A percentile compares a stretch with the other conserved stretches of the same genome.
Evolutionary conservation across 805 yeast species (phyloP).

Genomic region (Starmerella bombicola): DNA sequence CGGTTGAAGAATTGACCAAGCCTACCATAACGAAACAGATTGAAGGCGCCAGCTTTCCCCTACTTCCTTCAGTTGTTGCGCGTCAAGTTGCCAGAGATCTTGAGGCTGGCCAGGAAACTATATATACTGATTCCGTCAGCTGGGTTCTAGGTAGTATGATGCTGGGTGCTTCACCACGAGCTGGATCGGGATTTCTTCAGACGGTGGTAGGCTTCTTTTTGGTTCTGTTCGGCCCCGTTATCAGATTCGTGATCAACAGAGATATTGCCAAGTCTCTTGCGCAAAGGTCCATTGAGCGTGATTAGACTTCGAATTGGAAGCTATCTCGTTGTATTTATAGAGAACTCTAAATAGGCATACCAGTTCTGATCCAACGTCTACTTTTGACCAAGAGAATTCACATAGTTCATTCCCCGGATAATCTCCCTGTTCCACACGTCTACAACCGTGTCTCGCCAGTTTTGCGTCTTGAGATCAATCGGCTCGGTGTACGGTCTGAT

Average conservation of each 20-base stretch:
- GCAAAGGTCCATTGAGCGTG: too few species aligned
- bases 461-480: slow-evolving; percentile 36
- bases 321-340: too few species aligned
- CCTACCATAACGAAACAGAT: slow-evolving; percentile 70
- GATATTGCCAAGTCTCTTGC: slow-evolving; percentile 6
- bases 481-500: slow-evolving; percentile 36
- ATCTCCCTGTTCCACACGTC: slow-evolving; percentile 75
- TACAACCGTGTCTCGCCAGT: slow-evolving; percentile 47
- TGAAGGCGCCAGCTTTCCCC: slow-evolving; percentile 74
- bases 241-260: slow-evolving; percentile 19
- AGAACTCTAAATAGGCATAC: too few species aligned
- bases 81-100: slow-evolving; percentile 44
- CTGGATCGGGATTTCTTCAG: slow-evolving; percentile 22
- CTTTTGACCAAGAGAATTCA: slow-evolving; percentile 31
- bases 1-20: slow-evolving; percentile 67
- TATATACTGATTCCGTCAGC: slow-evolving; percentile 75
- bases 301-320: too few species aligned
- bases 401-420: slow-evolving; percentile 48
- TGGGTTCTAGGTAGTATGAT: slow-evolving; percentile 56
- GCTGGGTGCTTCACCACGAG: slow-evolving; percentile 24
- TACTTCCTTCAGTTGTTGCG: slow-evolving; percentile 56
- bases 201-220: slow-evolving; percentile 19
- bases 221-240: slow-evolving; percentile 21
- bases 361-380: too few species aligned
- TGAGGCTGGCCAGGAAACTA: slow-evolving; percentile 52